phyloP scores from a whole-genome alignment of 2,329 filamentous ascomycete genomes.

The Dothiorella sarmentorum region DNA sequence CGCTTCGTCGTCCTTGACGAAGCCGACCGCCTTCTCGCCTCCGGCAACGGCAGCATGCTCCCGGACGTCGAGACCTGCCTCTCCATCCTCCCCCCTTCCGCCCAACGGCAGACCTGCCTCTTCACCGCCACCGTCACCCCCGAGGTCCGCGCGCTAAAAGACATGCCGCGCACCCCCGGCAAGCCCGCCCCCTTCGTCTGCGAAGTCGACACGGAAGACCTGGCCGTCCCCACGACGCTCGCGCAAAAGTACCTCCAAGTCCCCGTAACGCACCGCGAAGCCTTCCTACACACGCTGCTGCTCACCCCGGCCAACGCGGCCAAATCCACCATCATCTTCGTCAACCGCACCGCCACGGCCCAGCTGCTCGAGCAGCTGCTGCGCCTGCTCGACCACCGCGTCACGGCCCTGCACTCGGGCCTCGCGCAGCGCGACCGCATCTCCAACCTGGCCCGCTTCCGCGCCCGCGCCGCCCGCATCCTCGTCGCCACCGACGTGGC shows the following conservation, averaged over 20 bases:
- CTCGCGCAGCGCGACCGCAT: conserved; percentile 81
- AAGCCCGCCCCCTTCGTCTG: conserved; percentile 82
- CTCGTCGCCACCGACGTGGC: conserved; percentile 95
- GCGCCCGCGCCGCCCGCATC: conserved; percentile 81
- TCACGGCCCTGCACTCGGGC: conserved; percentile 85
- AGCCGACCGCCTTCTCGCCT: conserved; percentile 81
- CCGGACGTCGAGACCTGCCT: conserved; percentile 89
- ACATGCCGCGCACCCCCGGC: conserved; percentile 64
- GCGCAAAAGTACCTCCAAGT: conserved; percentile 83
- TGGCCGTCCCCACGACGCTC: conserved; percentile 77
- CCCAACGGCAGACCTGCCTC: conserved; percentile 82
- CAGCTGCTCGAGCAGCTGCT: conserved; percentile 86
- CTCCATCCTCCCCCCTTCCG: conserved; percentile 70
- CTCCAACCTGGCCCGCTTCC: conserved; percentile 86
- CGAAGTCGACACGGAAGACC: conserved; percentile 70
- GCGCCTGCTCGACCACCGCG: conserved; percentile 79
- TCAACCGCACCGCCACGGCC: conserved; percentile 85
- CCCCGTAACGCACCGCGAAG: conserved; percentile 88
- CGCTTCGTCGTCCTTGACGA: conserved; percentile 91
- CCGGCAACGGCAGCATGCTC: conserved; percentile 81
- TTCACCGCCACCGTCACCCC: conserved; percentile 96
- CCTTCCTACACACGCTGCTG: conserved; percentile 88
- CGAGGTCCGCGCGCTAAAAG: conserved; percentile 83
- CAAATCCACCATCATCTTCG: conserved; percentile 87
- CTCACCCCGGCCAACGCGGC: conserved; percentile 70